Evolutionary conservation across 768 basidiomycete species (phyloP).

Genomic region (Tylopilus sp.): DNA sequence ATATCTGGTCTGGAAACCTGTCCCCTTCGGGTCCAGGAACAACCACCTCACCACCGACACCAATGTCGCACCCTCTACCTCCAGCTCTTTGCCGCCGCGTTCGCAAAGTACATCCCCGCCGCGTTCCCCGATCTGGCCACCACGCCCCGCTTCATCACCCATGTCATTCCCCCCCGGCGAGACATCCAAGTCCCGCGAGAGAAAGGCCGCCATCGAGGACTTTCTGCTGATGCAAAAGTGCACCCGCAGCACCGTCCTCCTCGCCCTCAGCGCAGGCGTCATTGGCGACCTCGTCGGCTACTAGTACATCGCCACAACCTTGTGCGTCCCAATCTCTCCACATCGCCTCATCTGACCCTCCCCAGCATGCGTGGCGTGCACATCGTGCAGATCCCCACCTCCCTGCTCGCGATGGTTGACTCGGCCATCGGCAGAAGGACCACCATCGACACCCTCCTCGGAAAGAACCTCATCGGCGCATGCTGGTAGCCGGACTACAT

Average conservation of each 20-base stretch:
- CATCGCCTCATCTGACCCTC: not conserved
- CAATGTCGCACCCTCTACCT: too few relatives aligned
- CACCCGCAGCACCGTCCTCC: constrained; percentile 87
- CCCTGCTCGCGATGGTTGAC: constrained; percentile 97
- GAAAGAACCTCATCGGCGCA: constrained; percentile 97
- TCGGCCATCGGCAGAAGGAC: constrained; percentile 98
- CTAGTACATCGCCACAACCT: constrained; percentile 94
- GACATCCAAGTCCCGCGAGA: constrained; percentile 84
- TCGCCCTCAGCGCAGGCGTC: constrained; percentile 95
- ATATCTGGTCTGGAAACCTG: too few relatives aligned
- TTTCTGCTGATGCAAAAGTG: constrained; percentile 84
- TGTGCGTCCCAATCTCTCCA: constrained; percentile 48
- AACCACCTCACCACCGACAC: too few relatives aligned
- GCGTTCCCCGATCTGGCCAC: too few relatives aligned
- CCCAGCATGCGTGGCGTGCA: constrained; percentile 94
- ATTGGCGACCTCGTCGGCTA: constrained; percentile 97
- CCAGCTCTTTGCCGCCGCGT: too few relatives aligned
- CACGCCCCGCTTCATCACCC: constrained; percentile 67
- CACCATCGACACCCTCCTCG: constrained; percentile 97
- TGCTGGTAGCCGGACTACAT: constrained; percentile 99
- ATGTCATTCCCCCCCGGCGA: constrained; percentile 89
- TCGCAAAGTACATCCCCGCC: too few relatives aligned
- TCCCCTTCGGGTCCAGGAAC: too few relatives aligned
- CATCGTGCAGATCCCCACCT: constrained; percentile 95
- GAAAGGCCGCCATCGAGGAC: constrained; percentile 93